These are phyloP conservation scores for Aspergillus asperescens DNA, from an alignment of 495 filamentous ascomycete species.

Conservation along the genomic window DNA sequence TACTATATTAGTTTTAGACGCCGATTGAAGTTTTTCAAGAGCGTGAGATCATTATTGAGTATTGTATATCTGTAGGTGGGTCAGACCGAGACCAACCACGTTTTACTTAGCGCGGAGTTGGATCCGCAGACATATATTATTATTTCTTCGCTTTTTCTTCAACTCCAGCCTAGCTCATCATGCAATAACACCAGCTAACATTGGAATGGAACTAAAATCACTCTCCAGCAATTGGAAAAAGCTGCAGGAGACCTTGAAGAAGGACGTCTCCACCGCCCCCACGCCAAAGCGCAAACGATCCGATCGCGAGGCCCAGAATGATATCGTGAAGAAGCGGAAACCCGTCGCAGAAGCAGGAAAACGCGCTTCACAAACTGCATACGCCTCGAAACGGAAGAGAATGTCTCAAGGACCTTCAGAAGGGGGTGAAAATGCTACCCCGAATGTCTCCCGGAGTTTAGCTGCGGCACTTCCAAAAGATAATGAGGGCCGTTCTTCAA, in stretches of 20 bases:
- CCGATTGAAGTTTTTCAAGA: no score
- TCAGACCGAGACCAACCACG: constrained; percentile 5
- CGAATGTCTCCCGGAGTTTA: constrained; percentile 22
- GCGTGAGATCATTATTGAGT: not conserved
- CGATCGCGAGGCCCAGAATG: constrained; percentile 32
- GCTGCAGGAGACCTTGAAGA: constrained; percentile 59
- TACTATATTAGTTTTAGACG: no score
- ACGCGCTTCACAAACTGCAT: constrained; percentile 14
- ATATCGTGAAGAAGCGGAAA: constrained; percentile 36
- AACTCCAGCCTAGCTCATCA: constrained; percentile 6
- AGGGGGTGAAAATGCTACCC: constrained; percentile 12
- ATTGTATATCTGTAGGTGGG: constrained; percentile 7
- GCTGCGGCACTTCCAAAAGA: constrained; percentile 28
- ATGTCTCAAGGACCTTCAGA: constrained; percentile 25
- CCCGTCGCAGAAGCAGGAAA: constrained; percentile 24
- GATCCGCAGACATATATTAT: constrained; percentile 20
- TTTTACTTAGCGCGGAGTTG: constrained; percentile 20
- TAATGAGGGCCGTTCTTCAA: constrained; percentile 49
- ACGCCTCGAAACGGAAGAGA: constrained; percentile 23
- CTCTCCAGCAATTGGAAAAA: constrained; percentile 69
- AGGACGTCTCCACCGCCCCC: constrained; percentile 31
- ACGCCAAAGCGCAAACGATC: constrained; percentile 36
- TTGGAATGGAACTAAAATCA: constrained; percentile 42
- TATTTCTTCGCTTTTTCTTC: constrained; percentile 10
- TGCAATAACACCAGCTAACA: constrained; percentile 13